Conservation (phyloP, 441 rosid genomes). For the Croton setiger region DNA sequence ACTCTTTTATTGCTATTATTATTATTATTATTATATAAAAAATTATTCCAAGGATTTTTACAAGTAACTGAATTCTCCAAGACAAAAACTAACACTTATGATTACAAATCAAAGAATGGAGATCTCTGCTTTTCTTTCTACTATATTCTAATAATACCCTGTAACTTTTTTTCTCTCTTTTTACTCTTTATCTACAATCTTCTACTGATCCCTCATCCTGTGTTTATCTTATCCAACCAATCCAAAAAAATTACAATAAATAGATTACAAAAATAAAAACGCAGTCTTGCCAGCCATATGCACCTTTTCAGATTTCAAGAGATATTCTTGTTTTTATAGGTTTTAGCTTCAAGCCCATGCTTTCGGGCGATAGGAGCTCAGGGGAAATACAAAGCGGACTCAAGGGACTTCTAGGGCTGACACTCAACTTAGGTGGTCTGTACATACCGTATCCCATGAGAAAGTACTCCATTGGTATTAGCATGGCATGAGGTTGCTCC, state of each 20-base stretch:
- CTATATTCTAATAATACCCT: slow-evolving; percentile 24
- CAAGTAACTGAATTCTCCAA: slow-evolving; percentile 26
- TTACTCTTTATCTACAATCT: slow-evolving; percentile 41
- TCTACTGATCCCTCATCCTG: slow-evolving; percentile 14
- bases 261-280: slow-evolving; percentile 28
- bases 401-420: slow-evolving; percentile 89
- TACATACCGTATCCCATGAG: slow-evolving; percentile 76
- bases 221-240: slow-evolving; percentile 12
- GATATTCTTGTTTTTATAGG: slow-evolving; percentile 80
- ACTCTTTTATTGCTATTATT: slow-evolving; percentile 3
- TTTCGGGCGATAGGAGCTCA: slow-evolving; percentile 95
- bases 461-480: slow-evolving; percentile 91
- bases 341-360: slow-evolving; percentile 94
- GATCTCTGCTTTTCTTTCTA: slow-evolving; percentile 34
- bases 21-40: slow-evolving; percentile 19
- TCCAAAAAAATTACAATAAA: slow-evolving; percentile 23
- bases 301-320: slow-evolving; percentile 24
- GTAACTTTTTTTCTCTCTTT: slow-evolving; percentile 18
- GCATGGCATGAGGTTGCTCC: slow-evolving; percentile 97
- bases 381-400: slow-evolving; percentile 82
- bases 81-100: slow-evolving; percentile 21
- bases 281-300: slow-evolving; percentile 7
- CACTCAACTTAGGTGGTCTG: slow-evolving; percentile 53
- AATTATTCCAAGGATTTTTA: slow-evolving; percentile 38
- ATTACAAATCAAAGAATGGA: slow-evolving; percentile 43